Evolutionary conservation across 768 basidiomycete species (phyloP), one percentile per base, ranked within the genome.

Genomic region (Sporobolomyces roseus): DNA sequence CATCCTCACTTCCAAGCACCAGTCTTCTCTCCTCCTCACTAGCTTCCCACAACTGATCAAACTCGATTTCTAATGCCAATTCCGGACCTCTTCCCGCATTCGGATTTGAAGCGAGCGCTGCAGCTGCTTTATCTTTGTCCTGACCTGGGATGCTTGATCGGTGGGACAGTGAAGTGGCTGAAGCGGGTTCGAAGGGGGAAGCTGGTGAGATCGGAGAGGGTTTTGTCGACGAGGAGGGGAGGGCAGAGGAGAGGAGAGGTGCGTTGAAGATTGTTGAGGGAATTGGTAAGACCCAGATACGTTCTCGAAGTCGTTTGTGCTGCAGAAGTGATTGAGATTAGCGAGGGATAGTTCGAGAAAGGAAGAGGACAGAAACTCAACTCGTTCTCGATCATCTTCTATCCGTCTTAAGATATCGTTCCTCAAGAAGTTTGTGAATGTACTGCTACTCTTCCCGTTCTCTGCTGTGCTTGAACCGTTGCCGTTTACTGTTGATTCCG

Each of bases 1-100:
- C 43, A 5, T 21, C 5, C 52, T 32, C 43, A 17, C 2, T 58
- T 45, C 81, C 23, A 78, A 85, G 13, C 60, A 89, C 93, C 77
- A 81, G 85, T 33, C 77, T 91, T 33, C 82, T 90, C 49, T 88
- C 88, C 25, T 93, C 89, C 51, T 54, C 49, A 3, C 13, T 54
- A 30, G 61, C 56, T 78, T 88, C 86, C 43, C 90, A 93, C 77
- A 76, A 54, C 63, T 79, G 79, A 66, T 82, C 80, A 71, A 82
- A 82, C 70, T 82, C 81, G 33, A 80, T 75, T 48, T 81, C 78
- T 43, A 81, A 43, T 13, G 74, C 74, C 13, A 65, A 55, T 17
- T 71, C 75, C 6, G 62, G 59, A 2, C 64, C 61, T 16, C 68
- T 45, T 41, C 36, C 61, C 27, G 43, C 66, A n/a, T n/a, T n/a